Base-by-base conservation (phyloP, 768 basidiomycete genomes). In the Candolleomyces eurysporus region DNA sequence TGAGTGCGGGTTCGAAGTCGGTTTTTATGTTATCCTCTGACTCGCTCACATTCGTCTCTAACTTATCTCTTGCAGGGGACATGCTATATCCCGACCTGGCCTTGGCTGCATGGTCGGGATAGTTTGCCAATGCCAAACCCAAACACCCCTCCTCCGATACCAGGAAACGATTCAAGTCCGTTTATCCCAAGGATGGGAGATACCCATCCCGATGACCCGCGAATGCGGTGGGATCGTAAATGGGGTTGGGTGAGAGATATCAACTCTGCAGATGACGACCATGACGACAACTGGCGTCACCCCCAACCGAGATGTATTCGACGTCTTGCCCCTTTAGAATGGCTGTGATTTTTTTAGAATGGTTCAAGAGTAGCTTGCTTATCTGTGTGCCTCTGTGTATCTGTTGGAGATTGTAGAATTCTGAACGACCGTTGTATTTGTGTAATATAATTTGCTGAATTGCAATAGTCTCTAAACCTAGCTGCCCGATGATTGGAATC, bases 21-120 rank as follows among this genome's bases (percentile, higher is more conserved):
- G 77, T 71, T 46, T 21, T 21, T n/a, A 11, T 22, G 5, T 11
- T 57, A 26, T 42, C 11, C 45, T 48, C 16, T 31, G n/a, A 4
- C 46, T 26, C 21, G 10, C n/a, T 3, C 4, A 4, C 2, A 9
- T 22, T 14, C 17, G 46, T 26, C 32, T 58, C 22, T 32, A 9
- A 52, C 40, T 55, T 36, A 4, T 10, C 6, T 31, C 14, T 11
- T 51, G 11, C 36, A 80, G 79, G 78, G 79, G 65, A 73, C 77
- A 65, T 79, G 78, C 60, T 78, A 78, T 56, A 65, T 80, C 22
- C 79, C 79, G 3, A 78, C 76, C 17, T 80, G 78, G 78, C 79
- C 78, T 2, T 76, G 70, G 61, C 76, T 77, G 16, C n/a, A 30
- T 31, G 43, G 56, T 6, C 14, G n/a, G 4, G 31, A 19, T 14